phyloP scores from a whole-genome alignment of 2,329 filamentous ascomycete genomes.

The Neonectria neomacrospora region DNA sequence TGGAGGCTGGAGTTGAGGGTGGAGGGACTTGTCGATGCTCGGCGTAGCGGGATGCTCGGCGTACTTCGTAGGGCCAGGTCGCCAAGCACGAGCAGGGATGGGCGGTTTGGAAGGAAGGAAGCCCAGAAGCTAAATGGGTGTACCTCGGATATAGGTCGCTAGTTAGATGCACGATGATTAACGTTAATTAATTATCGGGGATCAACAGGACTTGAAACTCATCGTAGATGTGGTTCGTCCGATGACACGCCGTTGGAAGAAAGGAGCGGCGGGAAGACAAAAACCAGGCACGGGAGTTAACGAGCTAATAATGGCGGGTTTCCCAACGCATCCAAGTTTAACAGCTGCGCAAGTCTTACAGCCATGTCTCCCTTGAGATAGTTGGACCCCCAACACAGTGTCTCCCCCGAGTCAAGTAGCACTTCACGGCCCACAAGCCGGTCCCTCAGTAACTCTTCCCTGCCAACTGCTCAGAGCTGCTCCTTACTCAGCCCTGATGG shows the following conservation, averaged over 20 bases:
- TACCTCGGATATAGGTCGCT: neutral
- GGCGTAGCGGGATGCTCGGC: neutral
- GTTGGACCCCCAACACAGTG: conserved; percentile 3
- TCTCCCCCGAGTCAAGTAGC: conserved; percentile 12
- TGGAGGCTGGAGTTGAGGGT: conserved; percentile 19
- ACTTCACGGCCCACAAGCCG: conserved; percentile 7
- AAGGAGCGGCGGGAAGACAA: neutral
- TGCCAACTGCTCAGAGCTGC: neutral
- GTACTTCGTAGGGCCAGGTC: conserved; percentile 3
- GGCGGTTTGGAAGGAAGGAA: conserved; percentile 1
- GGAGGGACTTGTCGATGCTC: conserved; percentile 10
- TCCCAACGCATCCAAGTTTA: conserved; percentile 12
- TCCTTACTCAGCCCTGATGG: conserved; percentile 18
- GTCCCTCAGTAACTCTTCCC: conserved; percentile 4
- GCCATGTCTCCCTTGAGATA: conserved; percentile 15
- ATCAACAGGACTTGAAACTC: conserved; percentile 6
- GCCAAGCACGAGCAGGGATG: conserved; percentile 7
- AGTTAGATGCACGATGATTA: conserved; percentile 13
- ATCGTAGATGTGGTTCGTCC: neutral
- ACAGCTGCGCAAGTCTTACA: conserved; percentile 8
- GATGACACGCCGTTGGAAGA: neutral
- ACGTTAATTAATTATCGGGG: conserved; percentile 13
- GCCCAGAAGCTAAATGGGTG: conserved; percentile 2
- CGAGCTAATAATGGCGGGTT: neutral
- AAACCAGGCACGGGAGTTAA: neutral